phyloP scores from a whole-genome alignment of 108 stramenopile species.

The Cyclotella cryptica region DNA sequence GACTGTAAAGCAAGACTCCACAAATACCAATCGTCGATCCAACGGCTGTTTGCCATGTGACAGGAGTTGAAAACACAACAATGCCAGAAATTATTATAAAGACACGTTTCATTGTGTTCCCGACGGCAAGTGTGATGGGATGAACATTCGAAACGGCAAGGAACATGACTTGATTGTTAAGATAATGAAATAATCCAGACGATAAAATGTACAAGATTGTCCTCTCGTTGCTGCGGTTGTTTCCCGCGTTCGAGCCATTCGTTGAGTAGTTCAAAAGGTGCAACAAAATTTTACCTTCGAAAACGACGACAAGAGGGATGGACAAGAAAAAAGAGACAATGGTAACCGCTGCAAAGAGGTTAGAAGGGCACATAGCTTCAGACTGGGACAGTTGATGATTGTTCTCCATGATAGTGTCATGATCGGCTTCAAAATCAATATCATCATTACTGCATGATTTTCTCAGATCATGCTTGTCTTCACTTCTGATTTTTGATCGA shows the following conservation, averaged over 20 bases:
- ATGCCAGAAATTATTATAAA: slow-evolving; percentile 72
- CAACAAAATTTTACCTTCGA: slow-evolving; percentile 44
- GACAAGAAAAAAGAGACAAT: slow-evolving; percentile 54
- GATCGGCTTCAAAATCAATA: neutral
- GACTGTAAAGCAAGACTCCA: slow-evolving; percentile 55
- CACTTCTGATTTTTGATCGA: neutral
- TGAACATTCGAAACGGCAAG: slow-evolving; percentile 65
- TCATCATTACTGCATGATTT: neutral
- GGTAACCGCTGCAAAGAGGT: slow-evolving; percentile 77
- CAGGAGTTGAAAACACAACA: slow-evolving; percentile 68
- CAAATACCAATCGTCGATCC: slow-evolving; percentile 53
- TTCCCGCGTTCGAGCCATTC: neutral
- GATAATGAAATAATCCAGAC: slow-evolving; percentile 73
- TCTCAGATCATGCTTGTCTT: neutral
- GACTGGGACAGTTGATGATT: slow-evolving; percentile 1
- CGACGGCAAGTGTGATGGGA: slow-evolving; percentile 81
- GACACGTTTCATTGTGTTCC: slow-evolving; percentile 84
- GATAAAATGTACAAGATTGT: slow-evolving; percentile 33
- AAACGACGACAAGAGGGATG: slow-evolving; percentile 53
- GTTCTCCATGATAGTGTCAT: slow-evolving; percentile 3
- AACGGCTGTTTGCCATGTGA: slow-evolving; percentile 48
- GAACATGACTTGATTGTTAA: slow-evolving; percentile 87
- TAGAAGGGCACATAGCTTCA: slow-evolving; percentile 43
- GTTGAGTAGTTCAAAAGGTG: slow-evolving; percentile 4
- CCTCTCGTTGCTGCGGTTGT: neutral